phyloP scores from a whole-genome alignment of 352 stramenopile species.

The Globisporangium middletonii region DNA sequence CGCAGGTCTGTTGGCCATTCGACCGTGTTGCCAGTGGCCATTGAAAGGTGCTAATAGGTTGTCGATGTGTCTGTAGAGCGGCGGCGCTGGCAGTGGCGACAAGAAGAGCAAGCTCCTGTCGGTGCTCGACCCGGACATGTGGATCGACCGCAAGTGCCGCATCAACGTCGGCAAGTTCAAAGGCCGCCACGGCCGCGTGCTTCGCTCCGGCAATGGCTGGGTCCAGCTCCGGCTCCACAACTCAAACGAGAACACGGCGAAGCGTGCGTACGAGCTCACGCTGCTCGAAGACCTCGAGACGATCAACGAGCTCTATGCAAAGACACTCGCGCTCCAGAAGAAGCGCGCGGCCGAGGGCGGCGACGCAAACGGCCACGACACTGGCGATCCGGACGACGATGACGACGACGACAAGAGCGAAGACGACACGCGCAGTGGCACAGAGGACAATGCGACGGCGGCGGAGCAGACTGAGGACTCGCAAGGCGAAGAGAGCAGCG shows the following conservation, averaged over 20 bases:
- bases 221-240: slow-evolving; percentile 80
- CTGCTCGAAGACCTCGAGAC: slow-evolving; percentile 79
- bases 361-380: slow-evolving; percentile 17
- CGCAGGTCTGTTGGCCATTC: slow-evolving; percentile 14
- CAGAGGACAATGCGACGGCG: slow-evolving; percentile 37
- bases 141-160: slow-evolving; percentile 79
- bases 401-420: slow-evolving; percentile 57
- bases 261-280: slow-evolving; percentile 83
- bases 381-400: slow-evolving; percentile 2
- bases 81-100: not conserved
- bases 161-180: slow-evolving; percentile 90
- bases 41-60: too few relatives aligned
- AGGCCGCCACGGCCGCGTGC: slow-evolving; percentile 57
- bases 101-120: slow-evolving; percentile 66
- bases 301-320: slow-evolving; percentile 70
- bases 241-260: slow-evolving; percentile 81
- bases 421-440: slow-evolving; percentile 46
- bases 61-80: too few relatives aligned
- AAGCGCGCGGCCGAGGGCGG: slow-evolving; percentile 41
- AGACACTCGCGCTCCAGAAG: slow-evolving; percentile 52
- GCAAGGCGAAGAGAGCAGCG: slow-evolving; percentile 64
- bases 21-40: too few relatives aligned
- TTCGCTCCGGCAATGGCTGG: slow-evolving; percentile 86
- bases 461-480: slow-evolving; percentile 71
- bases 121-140: slow-evolving; percentile 82